Conservation (phyloP, 345 rosid species). For the rapeseed (Brassica napus) region Da-Ae NC_063446.1:12319501-12320000, state of each 20-base stretch:
- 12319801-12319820: not conserved
- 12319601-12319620: not conserved
- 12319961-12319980: constrained; percentile 22
- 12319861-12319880: constrained; percentile 37
- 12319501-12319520: too few relatives aligned
- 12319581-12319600: not conserved
- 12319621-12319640: not conserved
- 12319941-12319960: not conserved
- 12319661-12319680: not conserved
- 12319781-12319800: constrained; percentile 8
- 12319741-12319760: not conserved
- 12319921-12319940: constrained; percentile 15
- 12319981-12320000: constrained; percentile 26
- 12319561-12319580: not conserved
- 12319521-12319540: not conserved
- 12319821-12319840: constrained; percentile 28
- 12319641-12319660: not conserved
- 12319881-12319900: constrained; percentile 19
- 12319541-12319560: not conserved
- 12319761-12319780: constrained; percentile 1
- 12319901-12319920: constrained; percentile 41
- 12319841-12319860: constrained; percentile 30
- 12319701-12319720: not conserved
- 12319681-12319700: not conserved
- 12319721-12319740: not conserved